Evolutionary conservation across 2,329 filamentous ascomycete species (phyloP).

Genomic region (Colletotrichum agaves): DNA sequence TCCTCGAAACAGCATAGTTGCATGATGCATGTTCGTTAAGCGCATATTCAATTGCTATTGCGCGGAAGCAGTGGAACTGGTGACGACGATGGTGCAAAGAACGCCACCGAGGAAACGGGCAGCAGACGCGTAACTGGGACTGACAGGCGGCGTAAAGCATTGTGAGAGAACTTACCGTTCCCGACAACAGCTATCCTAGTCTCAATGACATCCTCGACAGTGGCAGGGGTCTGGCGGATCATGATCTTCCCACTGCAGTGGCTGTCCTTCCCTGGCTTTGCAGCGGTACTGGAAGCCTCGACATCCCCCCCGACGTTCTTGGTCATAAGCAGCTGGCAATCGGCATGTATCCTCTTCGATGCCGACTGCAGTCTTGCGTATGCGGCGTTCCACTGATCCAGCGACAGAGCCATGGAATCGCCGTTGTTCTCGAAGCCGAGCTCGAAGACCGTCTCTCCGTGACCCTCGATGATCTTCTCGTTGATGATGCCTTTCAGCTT

Average conservation of each 20-base stretch:
- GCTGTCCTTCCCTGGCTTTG: conserved; percentile 72
- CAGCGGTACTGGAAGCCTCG: conserved; percentile 70
- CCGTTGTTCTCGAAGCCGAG: conserved; percentile 91
- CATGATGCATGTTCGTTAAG: too few species aligned
- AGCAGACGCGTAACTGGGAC: background rate
- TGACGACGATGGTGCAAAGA: too few species aligned
- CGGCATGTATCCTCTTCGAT: conserved; percentile 73
- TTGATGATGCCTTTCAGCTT: conserved; percentile 74
- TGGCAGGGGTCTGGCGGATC: conserved; percentile 78
- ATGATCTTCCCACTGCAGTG: conserved; percentile 88
- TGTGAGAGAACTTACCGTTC: conserved; percentile 69
- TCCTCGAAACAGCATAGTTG: too few species aligned
- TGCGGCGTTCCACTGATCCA: conserved; percentile 80
- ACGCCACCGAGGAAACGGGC: too few species aligned
- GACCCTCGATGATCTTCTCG: conserved; percentile 80
- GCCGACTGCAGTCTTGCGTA: conserved; percentile 73
- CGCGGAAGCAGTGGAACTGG: too few species aligned
- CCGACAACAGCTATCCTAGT: conserved; percentile 96
- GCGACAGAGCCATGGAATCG: conserved; percentile 81
- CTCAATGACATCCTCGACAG: conserved; percentile 90
- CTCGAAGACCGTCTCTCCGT: conserved; percentile 91
- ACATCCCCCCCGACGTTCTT: conserved; percentile 84
- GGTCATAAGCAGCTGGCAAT: conserved; percentile 87
- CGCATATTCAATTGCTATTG: too few species aligned
- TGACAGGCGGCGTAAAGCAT: background rate